Percentiles rank a stretch among this genome's conserved stretches.
These are phyloP conservation scores for Dryas integrifolia DNA, from an alignment of 331 rosid species.

Conservation along the genomic window DNA sequence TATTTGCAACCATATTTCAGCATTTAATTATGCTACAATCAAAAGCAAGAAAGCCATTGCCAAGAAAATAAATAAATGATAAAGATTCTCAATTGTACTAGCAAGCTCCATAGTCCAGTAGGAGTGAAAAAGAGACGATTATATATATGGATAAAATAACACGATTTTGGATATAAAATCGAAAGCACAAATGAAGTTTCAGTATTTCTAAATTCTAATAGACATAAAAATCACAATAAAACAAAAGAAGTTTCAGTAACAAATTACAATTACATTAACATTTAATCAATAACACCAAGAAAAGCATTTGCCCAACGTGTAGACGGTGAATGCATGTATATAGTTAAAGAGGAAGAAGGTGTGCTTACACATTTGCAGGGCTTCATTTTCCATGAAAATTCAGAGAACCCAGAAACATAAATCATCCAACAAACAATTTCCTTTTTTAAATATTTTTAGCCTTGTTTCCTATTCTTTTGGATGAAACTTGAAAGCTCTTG, in stretches of 20 bases:
- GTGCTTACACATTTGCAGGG: conserved; percentile 8
- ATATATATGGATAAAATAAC: too few relatives aligned
- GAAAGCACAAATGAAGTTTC: too few relatives aligned
- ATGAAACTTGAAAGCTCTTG: background rate
- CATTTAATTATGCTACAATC: background rate
- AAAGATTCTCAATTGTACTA: background rate
- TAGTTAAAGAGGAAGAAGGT: background rate
- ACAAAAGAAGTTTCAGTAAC: background rate
- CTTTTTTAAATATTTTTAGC: background rate
- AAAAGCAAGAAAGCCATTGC: background rate
- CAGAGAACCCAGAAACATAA: conserved; percentile 8
- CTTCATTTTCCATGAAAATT: conserved; percentile 15
- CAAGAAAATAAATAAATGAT: background rate
- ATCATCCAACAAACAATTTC: background rate
- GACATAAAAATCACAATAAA: background rate
- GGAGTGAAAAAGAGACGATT: too few relatives aligned
- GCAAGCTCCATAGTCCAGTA: background rate
- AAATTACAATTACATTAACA: background rate
- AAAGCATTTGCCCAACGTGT: background rate
- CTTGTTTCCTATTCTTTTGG: background rate
- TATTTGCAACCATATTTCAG: too few relatives aligned
- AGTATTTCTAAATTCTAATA: background rate
- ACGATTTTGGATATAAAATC: too few relatives aligned
- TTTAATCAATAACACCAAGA: background rate
- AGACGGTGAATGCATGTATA: background rate